Percentiles rank a stretch among this genome's conserved stretches.
phyloP scores from a whole-genome alignment of 1,284 basidiomycete genomes.

The Papiliotrema flavescens region DNA sequence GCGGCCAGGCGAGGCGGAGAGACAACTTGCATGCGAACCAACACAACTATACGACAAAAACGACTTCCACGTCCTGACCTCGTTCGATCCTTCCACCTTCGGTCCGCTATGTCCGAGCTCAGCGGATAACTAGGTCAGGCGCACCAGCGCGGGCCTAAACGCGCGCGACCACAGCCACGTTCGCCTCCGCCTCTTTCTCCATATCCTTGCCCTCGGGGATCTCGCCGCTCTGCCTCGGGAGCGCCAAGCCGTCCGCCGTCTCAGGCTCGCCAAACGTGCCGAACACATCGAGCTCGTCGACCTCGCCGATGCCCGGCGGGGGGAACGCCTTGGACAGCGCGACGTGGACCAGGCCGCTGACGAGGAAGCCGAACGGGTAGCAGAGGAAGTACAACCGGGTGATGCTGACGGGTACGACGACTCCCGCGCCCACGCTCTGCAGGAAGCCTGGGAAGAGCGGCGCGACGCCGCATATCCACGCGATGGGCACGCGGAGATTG shows the following conservation, averaged over 20 bases:
- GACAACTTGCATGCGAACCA: too few species aligned
- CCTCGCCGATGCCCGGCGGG: constrained; percentile 25
- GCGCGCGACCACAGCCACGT: not conserved
- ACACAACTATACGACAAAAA: too few species aligned
- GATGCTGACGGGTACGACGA: constrained; percentile 28
- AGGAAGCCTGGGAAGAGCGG: constrained; percentile 47
- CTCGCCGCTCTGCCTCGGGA: not conserved
- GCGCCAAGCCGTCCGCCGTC: not conserved
- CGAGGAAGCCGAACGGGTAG: constrained; percentile 36
- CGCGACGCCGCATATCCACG: constrained; percentile 46
- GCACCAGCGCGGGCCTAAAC: too few species aligned
- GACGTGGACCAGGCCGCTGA: constrained; percentile 34
- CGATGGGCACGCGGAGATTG: constrained; percentile 44
- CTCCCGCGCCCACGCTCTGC: constrained; percentile 24
- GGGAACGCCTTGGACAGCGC: constrained; percentile 34
- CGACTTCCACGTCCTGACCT: too few species aligned
- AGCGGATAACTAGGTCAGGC: too few species aligned
- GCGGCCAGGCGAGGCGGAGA: too few species aligned
- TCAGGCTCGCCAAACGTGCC: constrained; percentile 28
- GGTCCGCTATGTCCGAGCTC: too few species aligned
- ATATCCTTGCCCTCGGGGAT: not conserved
- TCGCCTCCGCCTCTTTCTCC: not conserved
- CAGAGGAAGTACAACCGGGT: constrained; percentile 43
- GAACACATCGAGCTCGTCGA: constrained; percentile 37
- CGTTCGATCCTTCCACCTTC: too few species aligned